Evolutionary conservation across 148 eudicot genomes (phyloP), one percentile per base, ranked within the genome.

Genomic region (Rhododendron ovatum): DNA sequence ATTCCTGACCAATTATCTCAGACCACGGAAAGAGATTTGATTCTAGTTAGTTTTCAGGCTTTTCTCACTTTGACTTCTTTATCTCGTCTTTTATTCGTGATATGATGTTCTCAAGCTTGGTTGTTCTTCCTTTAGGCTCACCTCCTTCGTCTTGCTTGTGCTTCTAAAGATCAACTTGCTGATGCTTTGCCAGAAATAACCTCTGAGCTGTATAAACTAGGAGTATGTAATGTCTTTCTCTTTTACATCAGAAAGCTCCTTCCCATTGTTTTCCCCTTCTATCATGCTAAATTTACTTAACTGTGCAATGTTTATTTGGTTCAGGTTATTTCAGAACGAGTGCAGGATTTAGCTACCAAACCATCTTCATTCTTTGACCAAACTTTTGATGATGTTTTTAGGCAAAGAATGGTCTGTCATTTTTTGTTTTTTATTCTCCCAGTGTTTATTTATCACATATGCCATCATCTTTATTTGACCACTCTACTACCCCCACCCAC

Each of bases 81-180:
- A 24, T 6, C 63, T 53, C 50, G 15, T 53, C 28, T 47, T 80
- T 78, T 77, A 59, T 35, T 48, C 43, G 5, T 69, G 6, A 26
- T 57, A 45, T 30, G 71, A 20, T n/a, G 47, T 63, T 41, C 41
- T 82, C 53, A 82, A 57, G 79, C 88, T 79, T 48, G 65, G 59
- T 75, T 90, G 48, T 63, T 26, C 81, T 80, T 83, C 85, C 20
- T 87, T 3, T 89, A 97, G 99, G 99, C 94, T 88, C 99, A 97
- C 88, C 96, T 97, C 89, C 95, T 97, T 90, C 99, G 98, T 73
- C 84, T 95, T 90, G 98, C 98, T 84, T 95, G 98, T 89, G 90
- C 95, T 84, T 89, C 98, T 78, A 94, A 94, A 85, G 95, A 95
- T 47, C 94, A 95, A 22, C 93, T 97, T 81, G 91, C 91, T 78